Evolutionary conservation across 1,284 basidiomycete species (phyloP).

Genomic region (Cryptococcus amylolentus): DNA sequence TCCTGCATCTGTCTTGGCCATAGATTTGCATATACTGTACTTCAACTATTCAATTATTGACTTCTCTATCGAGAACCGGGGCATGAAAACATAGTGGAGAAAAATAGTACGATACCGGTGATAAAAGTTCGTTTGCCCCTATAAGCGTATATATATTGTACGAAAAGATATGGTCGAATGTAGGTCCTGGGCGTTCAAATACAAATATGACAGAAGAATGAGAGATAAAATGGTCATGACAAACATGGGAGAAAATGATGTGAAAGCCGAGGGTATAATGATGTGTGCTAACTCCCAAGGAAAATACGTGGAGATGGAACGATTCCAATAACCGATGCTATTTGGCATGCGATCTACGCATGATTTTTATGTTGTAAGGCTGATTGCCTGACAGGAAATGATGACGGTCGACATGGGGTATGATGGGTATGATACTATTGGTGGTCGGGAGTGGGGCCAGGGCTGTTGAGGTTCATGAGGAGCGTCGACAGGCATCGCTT

Average conservation of each 20-base stretch:
- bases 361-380: not conserved
- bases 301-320: not conserved
- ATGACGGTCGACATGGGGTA: not conserved
- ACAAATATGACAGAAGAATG: not conserved
- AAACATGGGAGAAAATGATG: not conserved
- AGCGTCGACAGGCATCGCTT: constrained; percentile 94
- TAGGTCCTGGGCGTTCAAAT: not conserved
- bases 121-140: too few species aligned
- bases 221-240: not conserved
- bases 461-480: constrained; percentile 71
- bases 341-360: not conserved
- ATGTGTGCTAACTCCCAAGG: not conserved
- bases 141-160: too few species aligned
- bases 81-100: too few species aligned
- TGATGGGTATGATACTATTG: not conserved
- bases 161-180: too few species aligned
- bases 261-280: not conserved
- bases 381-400: not conserved
- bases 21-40: too few species aligned
- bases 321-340: not conserved
- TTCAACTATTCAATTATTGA: too few species aligned
- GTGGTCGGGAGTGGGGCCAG: constrained; percentile 1
- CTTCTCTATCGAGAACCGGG: too few species aligned
- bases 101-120: too few species aligned
- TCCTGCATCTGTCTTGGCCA: too few species aligned